These are phyloP conservation scores for Colletotrichum melonis DNA, from an alignment of 2,329 filamentous ascomycete genomes.

Conservation along the genomic window DNA sequence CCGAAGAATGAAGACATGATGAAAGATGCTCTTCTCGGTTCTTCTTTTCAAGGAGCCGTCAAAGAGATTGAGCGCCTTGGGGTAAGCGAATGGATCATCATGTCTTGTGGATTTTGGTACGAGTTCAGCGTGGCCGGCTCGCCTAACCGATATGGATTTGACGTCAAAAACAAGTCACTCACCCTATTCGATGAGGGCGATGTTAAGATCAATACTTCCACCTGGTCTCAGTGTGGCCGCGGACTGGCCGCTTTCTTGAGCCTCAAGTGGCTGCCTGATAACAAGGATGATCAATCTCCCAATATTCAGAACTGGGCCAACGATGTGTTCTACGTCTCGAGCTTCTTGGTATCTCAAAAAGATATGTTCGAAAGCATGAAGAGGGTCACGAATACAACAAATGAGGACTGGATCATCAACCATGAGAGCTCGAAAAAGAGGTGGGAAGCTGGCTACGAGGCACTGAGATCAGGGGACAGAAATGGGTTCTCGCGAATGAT, in stretches of 20 bases:
- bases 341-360: constrained; percentile 69
- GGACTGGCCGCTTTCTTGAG: constrained; percentile 49
- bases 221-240: constrained; percentile 69
- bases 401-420: constrained; percentile 70
- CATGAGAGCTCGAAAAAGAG: constrained; percentile 59
- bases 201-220: constrained; percentile 66
- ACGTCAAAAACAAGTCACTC: constrained; percentile 53
- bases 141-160: constrained; percentile 56
- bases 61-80: constrained; percentile 53
- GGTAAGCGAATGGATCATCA: constrained; percentile 43
- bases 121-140: constrained; percentile 57
- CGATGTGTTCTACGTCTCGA: constrained; percentile 61
- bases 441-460: constrained; percentile 57
- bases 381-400: constrained; percentile 66
- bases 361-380: constrained; percentile 74
- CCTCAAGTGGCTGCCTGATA: constrained; percentile 42
- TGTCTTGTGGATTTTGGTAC: constrained; percentile 64
- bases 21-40: constrained; percentile 21
- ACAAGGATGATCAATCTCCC: constrained; percentile 29
- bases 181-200: constrained; percentile 68
- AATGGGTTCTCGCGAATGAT: constrained; percentile 61
- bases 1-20: constrained; percentile 11
- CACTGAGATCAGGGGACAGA: constrained; percentile 52
- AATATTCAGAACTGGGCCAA: constrained; percentile 52
- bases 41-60: constrained; percentile 36